These are phyloP conservation scores for Cydonia oblonga DNA, from an alignment of 331 rosid genomes.

Conservation along the genomic window DNA sequence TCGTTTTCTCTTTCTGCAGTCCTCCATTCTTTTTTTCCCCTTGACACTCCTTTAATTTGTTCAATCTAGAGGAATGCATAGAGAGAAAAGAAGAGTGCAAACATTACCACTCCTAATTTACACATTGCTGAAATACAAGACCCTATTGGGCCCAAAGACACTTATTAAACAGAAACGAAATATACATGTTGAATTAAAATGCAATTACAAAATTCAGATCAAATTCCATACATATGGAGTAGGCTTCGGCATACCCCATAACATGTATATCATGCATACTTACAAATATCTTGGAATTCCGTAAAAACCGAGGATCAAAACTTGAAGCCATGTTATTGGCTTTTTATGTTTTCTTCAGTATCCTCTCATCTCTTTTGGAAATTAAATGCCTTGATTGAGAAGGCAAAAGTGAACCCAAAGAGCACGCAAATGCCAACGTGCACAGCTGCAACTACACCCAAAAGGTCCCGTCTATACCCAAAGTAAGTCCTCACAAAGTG, in stretches of 20 bases:
- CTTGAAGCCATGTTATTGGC: neutral
- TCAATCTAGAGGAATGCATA: too few relatives aligned
- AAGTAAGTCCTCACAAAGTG: slow-evolving; percentile 10
- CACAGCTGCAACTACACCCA: slow-evolving; percentile 20
- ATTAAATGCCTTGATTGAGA: slow-evolving; percentile 29
- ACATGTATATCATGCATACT: neutral
- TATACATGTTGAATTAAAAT: neutral
- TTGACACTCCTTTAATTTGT: too few relatives aligned
- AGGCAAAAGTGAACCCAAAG: slow-evolving; percentile 28
- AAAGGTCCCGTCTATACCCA: slow-evolving; percentile 15
- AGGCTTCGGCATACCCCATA: neutral
- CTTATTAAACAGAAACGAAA: neutral
- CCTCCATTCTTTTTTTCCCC: too few relatives aligned
- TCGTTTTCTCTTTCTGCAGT: too few relatives aligned
- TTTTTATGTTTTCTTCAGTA: neutral
- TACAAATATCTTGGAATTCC: neutral
- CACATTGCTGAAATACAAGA: neutral
- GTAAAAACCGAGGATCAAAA: neutral
- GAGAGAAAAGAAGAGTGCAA: too few relatives aligned
- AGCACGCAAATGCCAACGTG: slow-evolving; percentile 16
- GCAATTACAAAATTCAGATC: slow-evolving; percentile 1
- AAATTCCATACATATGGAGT: neutral
- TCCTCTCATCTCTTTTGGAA: slow-evolving; percentile 21
- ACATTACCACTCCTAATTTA: neutral
- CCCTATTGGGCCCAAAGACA: neutral